Evolutionary conservation across 2,329 filamentous ascomycete genomes (phyloP).

Genomic region (Colletotrichum nymphaeae): DNA sequence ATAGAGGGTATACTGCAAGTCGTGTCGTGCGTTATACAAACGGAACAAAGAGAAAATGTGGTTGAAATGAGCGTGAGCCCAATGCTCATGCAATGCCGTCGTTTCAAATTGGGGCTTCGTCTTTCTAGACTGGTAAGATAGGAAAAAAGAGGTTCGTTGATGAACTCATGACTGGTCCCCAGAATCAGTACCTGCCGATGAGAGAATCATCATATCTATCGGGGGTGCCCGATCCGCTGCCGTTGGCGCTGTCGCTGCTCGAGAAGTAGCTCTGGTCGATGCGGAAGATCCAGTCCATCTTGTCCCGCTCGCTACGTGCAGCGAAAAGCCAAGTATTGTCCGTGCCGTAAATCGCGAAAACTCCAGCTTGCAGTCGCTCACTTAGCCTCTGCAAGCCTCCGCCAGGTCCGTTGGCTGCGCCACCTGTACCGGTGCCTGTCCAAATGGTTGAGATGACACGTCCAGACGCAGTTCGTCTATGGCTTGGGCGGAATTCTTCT

Average conservation of each 20-base stretch:
- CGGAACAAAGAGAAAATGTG: conserved; percentile 31
- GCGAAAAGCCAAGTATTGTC: conserved; percentile 97
- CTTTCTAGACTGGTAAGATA: conserved; percentile 18
- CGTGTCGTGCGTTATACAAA: conserved; percentile 35
- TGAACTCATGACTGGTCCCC: neutral
- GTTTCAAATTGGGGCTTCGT: conserved; percentile 3
- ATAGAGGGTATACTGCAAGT: conserved; percentile 36
- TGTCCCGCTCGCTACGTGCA: conserved; percentile 87
- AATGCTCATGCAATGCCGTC: conserved; percentile 9
- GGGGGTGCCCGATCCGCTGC: conserved; percentile 53
- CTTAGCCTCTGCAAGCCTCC: conserved; percentile 64
- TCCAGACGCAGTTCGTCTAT: conserved; percentile 62
- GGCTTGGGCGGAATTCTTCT: conserved; percentile 55
- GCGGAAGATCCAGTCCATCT: conserved; percentile 96
- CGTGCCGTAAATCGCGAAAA: conserved; percentile 94
- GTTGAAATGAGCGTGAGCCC: conserved; percentile 12
- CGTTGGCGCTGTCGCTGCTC: conserved; percentile 54
- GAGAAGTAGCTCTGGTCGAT: conserved; percentile 84
- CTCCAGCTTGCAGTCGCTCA: conserved; percentile 73
- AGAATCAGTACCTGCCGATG: conserved; percentile 27
- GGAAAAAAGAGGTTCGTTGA: conserved; percentile 1
- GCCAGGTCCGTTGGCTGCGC: conserved; percentile 31
- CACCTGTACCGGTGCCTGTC: conserved; percentile 58
- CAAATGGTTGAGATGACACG: conserved; percentile 67
- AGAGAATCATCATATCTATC: conserved; percentile 33